Base-by-base conservation (phyloP, 805 yeast species). In the Myxozyma udenii region DNA sequence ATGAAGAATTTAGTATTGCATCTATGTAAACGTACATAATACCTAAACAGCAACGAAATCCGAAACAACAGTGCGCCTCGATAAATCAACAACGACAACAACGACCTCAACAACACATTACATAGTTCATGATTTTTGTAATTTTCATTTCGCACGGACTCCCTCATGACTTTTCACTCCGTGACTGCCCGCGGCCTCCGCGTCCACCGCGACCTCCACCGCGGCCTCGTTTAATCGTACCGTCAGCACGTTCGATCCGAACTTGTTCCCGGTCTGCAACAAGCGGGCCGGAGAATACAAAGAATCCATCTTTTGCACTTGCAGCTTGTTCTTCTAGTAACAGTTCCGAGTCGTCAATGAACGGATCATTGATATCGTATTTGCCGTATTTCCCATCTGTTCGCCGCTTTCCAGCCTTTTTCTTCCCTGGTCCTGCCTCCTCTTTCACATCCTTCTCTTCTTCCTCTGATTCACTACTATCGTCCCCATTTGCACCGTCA, bases 291-390 rank as follows among this genome's bases (percentile, higher is more conserved):
- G 89, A 87, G 68, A 83, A 93, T 0, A 93, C 96, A 61, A 91
- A 93, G 66, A 90, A 93, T 1, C 98, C 98, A 64, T 93, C 98
- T 59, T 85, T 85, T 0, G 96, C 89, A 1, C 91, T 82, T 1
- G 91, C 90, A 6, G 95, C 82, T 63, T 86, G 95, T 67, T 90
- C 96, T 69, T 93, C 98, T 85, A 93, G 85, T 51, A 81, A 78
- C 61, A 89, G 72, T 69, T 93, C 99, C 14, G 87, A 79, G 69
- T 93, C 98, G 70, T 93, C 99, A 52, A 93, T 93, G 64, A 93
- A 93, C 1, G 98, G 98, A 68, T 93, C 99, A 54, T 86, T 83
- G 44, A 80, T 74, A 66, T 93, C 98, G 68, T 93, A 93, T 11
- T 45, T 37, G 19, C 59, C 62, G 26, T 50, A 59, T 64, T 87